Base-by-base conservation (phyloP, 106 monocot species). In the Dioscorea alata region DNA sequence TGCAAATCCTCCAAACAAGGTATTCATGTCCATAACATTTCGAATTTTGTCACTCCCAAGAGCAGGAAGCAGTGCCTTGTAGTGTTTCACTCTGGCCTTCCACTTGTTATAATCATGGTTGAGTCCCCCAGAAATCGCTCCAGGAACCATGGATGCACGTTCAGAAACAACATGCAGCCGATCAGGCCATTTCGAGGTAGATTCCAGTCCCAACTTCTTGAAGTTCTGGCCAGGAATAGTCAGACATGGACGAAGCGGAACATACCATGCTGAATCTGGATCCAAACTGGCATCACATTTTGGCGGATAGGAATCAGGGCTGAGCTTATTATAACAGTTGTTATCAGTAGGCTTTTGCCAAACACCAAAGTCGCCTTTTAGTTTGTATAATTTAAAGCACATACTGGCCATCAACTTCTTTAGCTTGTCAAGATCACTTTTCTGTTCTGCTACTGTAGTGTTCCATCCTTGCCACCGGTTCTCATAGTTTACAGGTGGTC, bases 21-120 rank as follows among this genome's bases (percentile, higher is more conserved):
- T 84, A 60, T 84, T 87, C 87, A 91, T 91, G 71, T 91, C 91
- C 87, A 91, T 87, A 8, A 87, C 74, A 72, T 91, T 91, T 28
- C 91, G 71, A 31, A 84, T 74, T 42, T 79, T 84, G 74, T 84
- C 91, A 65, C 48, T 79, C 48, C 81, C 84, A n/a, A 91, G 77
- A 35, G 84, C 76, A 13, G 84, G 76, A 33, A 91, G 76, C 67
- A 87, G 35, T 13, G 73, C 58, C 69, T 79, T 81, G 64, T 91
- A 91, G 63, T 91, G 91, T 50, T 84, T 84, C 28, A 73, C 62
- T 62, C 91, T 80, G 17, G 66, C 70, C 68, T 81, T 84, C 91
- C 91, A 91, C 48, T 81, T 84, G 35, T 74, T 71, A 63, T 84
- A 70, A 68, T 91, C 91, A 66, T 87, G 91, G 65, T 79, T 87